phyloP scores from a whole-genome alignment of 768 basidiomycete genomes.

The Leccinum obscurum region DNA sequence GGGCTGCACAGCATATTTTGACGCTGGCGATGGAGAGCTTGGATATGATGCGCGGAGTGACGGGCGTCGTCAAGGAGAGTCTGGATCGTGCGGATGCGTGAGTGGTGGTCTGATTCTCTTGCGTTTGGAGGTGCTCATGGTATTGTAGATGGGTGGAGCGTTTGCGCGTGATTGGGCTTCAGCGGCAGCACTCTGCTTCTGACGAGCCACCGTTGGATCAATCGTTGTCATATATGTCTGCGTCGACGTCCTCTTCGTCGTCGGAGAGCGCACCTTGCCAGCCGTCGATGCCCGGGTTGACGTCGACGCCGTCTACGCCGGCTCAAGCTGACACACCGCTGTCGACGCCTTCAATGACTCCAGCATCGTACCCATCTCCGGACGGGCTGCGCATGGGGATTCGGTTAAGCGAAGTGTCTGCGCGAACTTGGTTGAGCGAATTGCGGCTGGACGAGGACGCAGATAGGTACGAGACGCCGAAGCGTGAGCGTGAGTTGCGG shows the following conservation, averaged over 20 bases:
- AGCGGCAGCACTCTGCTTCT: constrained; percentile 44
- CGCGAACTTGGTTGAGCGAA: constrained; percentile 33
- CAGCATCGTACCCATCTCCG: constrained; percentile 25
- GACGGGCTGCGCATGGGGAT: constrained; percentile 29
- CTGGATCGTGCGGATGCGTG: constrained; percentile 86
- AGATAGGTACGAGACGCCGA: constrained; percentile 27
- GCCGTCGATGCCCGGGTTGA: constrained; percentile 29
- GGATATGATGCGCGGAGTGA: constrained; percentile 90
- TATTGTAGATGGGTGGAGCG: constrained; percentile 76
- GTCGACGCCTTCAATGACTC: constrained; percentile 31
- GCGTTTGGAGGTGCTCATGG: constrained; percentile 3
- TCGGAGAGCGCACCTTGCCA: constrained; percentile 8
- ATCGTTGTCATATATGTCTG: not conserved
- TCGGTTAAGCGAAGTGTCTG: constrained; percentile 27
- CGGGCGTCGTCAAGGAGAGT: constrained; percentile 84
- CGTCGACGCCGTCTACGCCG: constrained; percentile 33
- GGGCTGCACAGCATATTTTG: constrained; percentile 79
- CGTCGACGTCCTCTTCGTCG: not conserved
- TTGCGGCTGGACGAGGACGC: constrained; percentile 26
- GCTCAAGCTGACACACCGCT: constrained; percentile 27
- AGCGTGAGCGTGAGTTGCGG: constrained; percentile 10
- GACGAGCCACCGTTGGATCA: constrained; percentile 18
- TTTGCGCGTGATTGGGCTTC: constrained; percentile 73
- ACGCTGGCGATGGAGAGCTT: constrained; percentile 87
- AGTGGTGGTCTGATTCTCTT: constrained; percentile 29